These are phyloP conservation scores for Talaromyces sp. DNA, from an alignment of 2,329 filamentous ascomycete species.

Conservation along the genomic window DNA sequence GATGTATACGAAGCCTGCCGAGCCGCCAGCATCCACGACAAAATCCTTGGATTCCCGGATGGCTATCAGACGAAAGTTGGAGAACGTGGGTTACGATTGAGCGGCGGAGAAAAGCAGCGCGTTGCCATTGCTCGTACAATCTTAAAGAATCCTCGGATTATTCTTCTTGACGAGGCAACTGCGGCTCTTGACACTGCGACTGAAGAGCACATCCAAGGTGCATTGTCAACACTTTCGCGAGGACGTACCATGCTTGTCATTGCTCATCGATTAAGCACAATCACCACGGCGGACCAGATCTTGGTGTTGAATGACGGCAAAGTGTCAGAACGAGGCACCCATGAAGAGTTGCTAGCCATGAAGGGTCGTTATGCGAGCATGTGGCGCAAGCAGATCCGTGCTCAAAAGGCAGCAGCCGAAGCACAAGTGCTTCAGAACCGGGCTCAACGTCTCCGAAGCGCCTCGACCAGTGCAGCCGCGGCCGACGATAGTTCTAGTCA, in stretches of 20 bases:
- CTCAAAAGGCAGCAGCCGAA: constrained; percentile 62
- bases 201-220: constrained; percentile 86
- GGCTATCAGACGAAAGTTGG: constrained; percentile 86
- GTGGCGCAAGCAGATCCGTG: constrained; percentile 84
- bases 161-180: constrained; percentile 88
- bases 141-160: constrained; percentile 84
- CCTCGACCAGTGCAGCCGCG: constrained; percentile 57
- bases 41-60: constrained; percentile 82
- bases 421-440: constrained; percentile 44
- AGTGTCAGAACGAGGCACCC: constrained; percentile 71
- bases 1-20: constrained; percentile 76
- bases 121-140: constrained; percentile 92
- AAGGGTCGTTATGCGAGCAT: constrained; percentile 74
- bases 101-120: constrained; percentile 87
- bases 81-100: constrained; percentile 78
- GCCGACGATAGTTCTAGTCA: constrained; percentile 60
- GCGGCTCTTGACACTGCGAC: constrained; percentile 88
- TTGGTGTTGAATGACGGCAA: constrained; percentile 71
- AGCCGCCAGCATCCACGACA: constrained; percentile 87
- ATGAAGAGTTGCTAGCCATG: constrained; percentile 65
- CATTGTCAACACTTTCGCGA: constrained; percentile 71
- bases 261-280: constrained; percentile 80
- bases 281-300: constrained; percentile 80
- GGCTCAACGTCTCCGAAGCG: constrained; percentile 37
- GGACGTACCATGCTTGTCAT: constrained; percentile 93